Evolutionary conservation across 2,329 filamentous ascomycete species (phyloP), one percentile per base, ranked within the genome.

Genomic region (Microdochium trichocladiopsis): DNA sequence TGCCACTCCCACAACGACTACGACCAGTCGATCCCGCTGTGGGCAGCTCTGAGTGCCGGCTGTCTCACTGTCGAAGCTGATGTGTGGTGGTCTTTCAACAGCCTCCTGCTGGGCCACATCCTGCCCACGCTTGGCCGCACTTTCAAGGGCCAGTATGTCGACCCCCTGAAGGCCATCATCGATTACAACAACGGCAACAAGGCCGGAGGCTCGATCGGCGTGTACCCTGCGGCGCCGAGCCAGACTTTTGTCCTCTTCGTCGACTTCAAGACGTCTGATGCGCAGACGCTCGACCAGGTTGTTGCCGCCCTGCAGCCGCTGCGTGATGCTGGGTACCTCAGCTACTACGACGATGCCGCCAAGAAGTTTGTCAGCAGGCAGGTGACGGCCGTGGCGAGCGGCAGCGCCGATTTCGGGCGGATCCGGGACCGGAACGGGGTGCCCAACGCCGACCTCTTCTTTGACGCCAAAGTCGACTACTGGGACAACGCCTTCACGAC

Each of bases 1-100:
- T 64, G 62, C 25, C 63, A 65, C 23, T 63, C 61, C 18, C 63
- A 65, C 25, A 64, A 64, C 48, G 63, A 65, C 51, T 65, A 65
- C 50, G 56, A 58, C 18, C 58, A 55, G 4, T 50, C 57, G 21
- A 58, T 65, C 21, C 63, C 63, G 4, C 37, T 65, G 2, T 65
- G 58, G 50, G 45, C 54, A 12, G 61, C 62, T 1, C 36, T 65
- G 45, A 58, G 53, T 9, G 63, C 62, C 4, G 63, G 63, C 1
- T 65, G 63, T 21, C 57, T 61, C 28, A 52, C 61, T 6, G 56
- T 62, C 45, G 63, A 65, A 49, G 63, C 60, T 11, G 63, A 65
- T 48, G 62, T 63, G 41, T 63, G 56, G 53, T 56, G 56, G 36
- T 43, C 52, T 12, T n/a, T 14, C 11, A 60, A 59, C 33, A 58